Evolutionary conservation across 345 rosid species (phyloP).

Genomic region (Lenwebbia sp.): DNA sequence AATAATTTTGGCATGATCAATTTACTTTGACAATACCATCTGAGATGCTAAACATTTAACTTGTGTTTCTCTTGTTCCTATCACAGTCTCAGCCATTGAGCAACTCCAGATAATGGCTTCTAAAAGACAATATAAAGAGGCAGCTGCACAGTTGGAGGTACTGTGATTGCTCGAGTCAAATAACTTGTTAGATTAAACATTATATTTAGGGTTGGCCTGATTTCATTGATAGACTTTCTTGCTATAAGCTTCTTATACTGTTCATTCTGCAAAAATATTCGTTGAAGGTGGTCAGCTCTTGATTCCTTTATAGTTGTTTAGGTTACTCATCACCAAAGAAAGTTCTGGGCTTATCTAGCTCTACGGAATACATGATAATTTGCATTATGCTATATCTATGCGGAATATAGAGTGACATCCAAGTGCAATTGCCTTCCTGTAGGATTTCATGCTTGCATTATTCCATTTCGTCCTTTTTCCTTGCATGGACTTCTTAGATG

Average conservation of each 20-base stretch:
- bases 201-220: neutral
- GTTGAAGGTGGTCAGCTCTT: neutral
- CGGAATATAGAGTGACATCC: neutral
- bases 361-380: neutral
- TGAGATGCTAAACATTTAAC: neutral
- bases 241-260: neutral
- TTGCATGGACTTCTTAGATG: neutral
- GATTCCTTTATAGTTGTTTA: neutral
- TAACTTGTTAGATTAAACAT: neutral
- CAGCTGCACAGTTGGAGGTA: slow-evolving; percentile 99
- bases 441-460: neutral
- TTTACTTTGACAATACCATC: neutral
- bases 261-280: neutral
- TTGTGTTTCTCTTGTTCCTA: neutral
- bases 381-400: neutral
- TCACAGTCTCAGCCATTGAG: slow-evolving; percentile 95
- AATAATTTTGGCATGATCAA: neutral
- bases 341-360: neutral
- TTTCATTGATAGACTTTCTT: neutral
- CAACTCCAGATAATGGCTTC: slow-evolving; percentile 99
- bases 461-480: neutral
- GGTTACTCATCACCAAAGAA: neutral
- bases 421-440: neutral
- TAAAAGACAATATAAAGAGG: slow-evolving; percentile 91
- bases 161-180: neutral